Percentiles rank a stretch among this genome's conserved stretches.
Conservation (phyloP, 2,329 filamentous ascomycete species). For the Exophiala calicioides region DNA sequence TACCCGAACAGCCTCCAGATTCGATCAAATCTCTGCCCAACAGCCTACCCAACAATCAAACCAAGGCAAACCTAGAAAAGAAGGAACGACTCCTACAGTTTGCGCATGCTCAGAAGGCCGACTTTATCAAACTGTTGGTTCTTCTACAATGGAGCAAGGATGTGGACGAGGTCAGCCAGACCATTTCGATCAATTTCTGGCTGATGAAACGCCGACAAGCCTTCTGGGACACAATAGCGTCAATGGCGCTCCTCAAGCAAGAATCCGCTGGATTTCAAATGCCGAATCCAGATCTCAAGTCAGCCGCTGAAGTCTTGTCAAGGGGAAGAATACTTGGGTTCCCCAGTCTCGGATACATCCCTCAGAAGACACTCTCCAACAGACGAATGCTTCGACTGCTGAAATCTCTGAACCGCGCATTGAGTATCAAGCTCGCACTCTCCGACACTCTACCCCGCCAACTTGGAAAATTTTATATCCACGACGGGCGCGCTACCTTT, state of each 20-base stretch:
- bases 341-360: slow-evolving; percentile 78
- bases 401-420: slow-evolving; percentile 77
- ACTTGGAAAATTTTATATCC: slow-evolving; percentile 75
- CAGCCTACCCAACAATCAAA: slow-evolving; percentile 37
- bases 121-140: slow-evolving; percentile 91
- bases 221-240: slow-evolving; percentile 62
- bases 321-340: slow-evolving; percentile 76
- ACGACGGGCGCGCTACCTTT: slow-evolving; percentile 88
- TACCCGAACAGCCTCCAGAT: slow-evolving; percentile 51
- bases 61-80: slow-evolving; percentile 67
- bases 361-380: slow-evolving; percentile 68
- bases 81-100: slow-evolving; percentile 76
- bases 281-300: slow-evolving; percentile 87
- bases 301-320: slow-evolving; percentile 80
- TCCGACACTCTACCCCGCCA: slow-evolving; percentile 79
- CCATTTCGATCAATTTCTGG: slow-evolving; percentile 84
- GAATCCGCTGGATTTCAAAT: slow-evolving; percentile 72
- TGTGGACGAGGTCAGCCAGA: slow-evolving; percentile 74
- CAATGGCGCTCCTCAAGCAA: slow-evolving; percentile 71
- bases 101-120: slow-evolving; percentile 74
- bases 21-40: slow-evolving; percentile 17
- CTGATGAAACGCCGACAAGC: slow-evolving; percentile 63
- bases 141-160: slow-evolving; percentile 87
- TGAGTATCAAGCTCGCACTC: slow-evolving; percentile 80
- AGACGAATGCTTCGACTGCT: slow-evolving; percentile 73